These are phyloP conservation scores for Quercus lobata DNA, from an alignment of 331 rosid species.

Conservation along the genomic window DNA sequence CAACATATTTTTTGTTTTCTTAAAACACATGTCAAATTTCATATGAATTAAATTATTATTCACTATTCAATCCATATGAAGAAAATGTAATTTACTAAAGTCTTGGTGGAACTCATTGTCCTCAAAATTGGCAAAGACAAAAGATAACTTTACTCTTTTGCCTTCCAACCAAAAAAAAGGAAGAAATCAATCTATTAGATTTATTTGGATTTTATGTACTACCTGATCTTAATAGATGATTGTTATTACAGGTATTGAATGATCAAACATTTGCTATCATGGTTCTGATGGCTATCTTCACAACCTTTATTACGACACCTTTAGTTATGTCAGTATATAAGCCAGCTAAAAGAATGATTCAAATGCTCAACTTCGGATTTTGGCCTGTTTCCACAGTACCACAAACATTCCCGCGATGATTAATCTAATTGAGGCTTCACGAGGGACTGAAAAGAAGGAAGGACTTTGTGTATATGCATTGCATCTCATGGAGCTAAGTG, in stretches of 20 bases:
- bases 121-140: constrained; percentile 70
- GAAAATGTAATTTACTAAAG: constrained; percentile 30
- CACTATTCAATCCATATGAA: too few relatives aligned
- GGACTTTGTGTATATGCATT: constrained; percentile 54
- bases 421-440: constrained; percentile 61
- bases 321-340: constrained; percentile 50
- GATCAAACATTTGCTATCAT: constrained; percentile 67
- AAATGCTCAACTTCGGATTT: constrained; percentile 32
- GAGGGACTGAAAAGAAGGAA: constrained; percentile 50
- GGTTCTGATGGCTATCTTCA: constrained; percentile 73
- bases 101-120: constrained; percentile 64
- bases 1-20: too few relatives aligned
- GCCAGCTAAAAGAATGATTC: constrained; percentile 43
- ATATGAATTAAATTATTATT: too few relatives aligned
- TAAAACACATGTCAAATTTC: too few relatives aligned
- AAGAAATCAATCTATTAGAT: neutral
- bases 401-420: constrained; percentile 52
- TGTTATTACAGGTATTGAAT: constrained; percentile 49
- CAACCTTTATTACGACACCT: constrained; percentile 71
- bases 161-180: neutral
- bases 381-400: constrained; percentile 48
- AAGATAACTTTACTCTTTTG: constrained; percentile 23
- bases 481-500: constrained; percentile 64
- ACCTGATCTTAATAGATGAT: neutral
- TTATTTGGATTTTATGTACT: neutral